Percentiles rank a stretch among this genome's conserved stretches.
These are phyloP conservation scores for Lolium multiflorum DNA, from an alignment of 176 grass and related monocot species.

Conservation along the genomic window DNA sequence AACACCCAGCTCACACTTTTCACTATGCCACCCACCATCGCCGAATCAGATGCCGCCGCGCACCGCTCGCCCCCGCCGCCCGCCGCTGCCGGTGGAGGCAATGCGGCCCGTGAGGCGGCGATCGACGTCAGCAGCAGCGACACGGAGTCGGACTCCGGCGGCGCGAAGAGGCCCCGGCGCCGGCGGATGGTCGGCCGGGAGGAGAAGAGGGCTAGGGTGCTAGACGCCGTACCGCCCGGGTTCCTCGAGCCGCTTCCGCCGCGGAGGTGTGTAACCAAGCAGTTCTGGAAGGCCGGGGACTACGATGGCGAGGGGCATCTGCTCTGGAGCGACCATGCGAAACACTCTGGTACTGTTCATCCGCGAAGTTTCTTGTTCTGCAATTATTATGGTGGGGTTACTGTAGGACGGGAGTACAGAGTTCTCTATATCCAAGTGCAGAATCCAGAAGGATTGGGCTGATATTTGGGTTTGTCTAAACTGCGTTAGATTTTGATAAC, in stretches of 20 bases:
- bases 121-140: conserved; percentile 81
- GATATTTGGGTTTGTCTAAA: background rate
- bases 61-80: background rate
- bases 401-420: background rate
- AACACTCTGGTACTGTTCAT: conserved; percentile 47
- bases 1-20: background rate
- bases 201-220: conserved; percentile 45
- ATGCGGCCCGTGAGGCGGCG: background rate
- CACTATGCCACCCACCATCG: background rate
- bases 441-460: background rate
- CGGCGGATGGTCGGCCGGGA: background rate
- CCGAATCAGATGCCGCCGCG: background rate
- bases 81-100: background rate
- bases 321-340: conserved; percentile 24
- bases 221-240: conserved; percentile 54
- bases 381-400: background rate
- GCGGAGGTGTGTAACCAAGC: conserved; percentile 52
- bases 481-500: background rate
- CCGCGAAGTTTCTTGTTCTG: background rate
- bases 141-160: conserved; percentile 53
- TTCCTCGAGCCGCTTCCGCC: conserved; percentile 62
- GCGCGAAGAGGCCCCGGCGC: conserved; percentile 35
- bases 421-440: background rate
- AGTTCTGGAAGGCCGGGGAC: conserved; percentile 99
- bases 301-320: conserved; percentile 48